These are phyloP conservation scores for Glycine soja DNA, from an alignment of 306 rosid species.

Conservation along the genomic window DNA sequence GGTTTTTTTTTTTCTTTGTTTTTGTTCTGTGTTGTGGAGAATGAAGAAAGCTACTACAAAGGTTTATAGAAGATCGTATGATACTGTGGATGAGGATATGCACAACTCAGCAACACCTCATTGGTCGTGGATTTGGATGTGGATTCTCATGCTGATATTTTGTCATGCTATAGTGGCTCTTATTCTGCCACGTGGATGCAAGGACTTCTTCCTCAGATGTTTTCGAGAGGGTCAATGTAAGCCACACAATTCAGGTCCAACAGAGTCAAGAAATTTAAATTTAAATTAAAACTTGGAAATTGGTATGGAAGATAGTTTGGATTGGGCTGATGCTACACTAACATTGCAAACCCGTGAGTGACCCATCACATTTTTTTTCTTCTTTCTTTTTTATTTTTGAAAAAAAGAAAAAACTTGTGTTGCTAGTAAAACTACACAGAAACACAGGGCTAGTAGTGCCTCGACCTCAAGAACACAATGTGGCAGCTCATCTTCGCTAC, in stretches of 20 bases:
- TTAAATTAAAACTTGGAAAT: not conserved
- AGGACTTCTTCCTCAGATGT: conserved; percentile 45
- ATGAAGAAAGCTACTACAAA: not conserved
- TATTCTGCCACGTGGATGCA: conserved; percentile 66
- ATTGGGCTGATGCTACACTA: not conserved
- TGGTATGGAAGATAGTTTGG: not conserved
- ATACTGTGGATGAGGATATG: conserved; percentile 85
- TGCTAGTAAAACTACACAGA: not conserved
- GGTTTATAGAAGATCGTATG: conserved; percentile 42
- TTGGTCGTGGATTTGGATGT: conserved; percentile 62
- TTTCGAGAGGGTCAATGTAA: conserved; percentile 41
- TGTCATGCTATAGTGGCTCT: conserved; percentile 21
- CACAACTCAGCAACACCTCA: conserved; percentile 73
- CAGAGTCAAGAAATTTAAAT: not conserved
- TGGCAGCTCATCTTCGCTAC: conserved; percentile 13
- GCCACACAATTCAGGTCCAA: conserved; percentile 53
- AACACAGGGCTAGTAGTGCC: not conserved
- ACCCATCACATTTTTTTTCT: conserved; percentile 9
- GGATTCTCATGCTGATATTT: conserved; percentile 70
- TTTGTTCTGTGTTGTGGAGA: conserved; percentile 17
- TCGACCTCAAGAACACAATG: not conserved
- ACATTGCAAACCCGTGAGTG: not conserved
- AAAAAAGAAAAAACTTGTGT: not conserved
- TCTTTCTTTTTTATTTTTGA: not conserved
- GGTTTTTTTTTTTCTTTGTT: conserved; percentile 6